These are phyloP conservation scores for Lodderomyces margitis DNA, from an alignment of 1,139 yeast species.

Conservation along the genomic window DNA sequence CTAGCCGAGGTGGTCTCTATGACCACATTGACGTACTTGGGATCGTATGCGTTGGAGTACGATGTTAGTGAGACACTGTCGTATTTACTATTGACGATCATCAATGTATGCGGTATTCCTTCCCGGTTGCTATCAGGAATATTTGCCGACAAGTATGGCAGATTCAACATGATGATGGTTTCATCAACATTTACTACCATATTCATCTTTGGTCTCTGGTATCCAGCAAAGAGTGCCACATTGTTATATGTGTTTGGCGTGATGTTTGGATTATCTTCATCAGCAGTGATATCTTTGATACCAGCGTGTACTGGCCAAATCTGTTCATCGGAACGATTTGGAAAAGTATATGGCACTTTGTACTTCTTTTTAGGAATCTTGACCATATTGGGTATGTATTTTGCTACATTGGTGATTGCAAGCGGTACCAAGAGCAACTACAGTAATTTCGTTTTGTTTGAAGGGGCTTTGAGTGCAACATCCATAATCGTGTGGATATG, in stretches of 20 bases:
- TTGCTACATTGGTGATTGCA: slow-evolving; percentile 28
- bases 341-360: slow-evolving; percentile 67
- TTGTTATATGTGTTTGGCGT: slow-evolving; percentile 26
- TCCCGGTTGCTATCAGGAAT: slow-evolving; percentile 49
- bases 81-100: slow-evolving; percentile 43
- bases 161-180: slow-evolving; percentile 51
- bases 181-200: slow-evolving; percentile 37
- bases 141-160: slow-evolving; percentile 48
- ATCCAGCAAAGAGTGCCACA: slow-evolving; percentile 31
- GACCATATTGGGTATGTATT: slow-evolving; percentile 41
- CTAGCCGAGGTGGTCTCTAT: slow-evolving; percentile 49
- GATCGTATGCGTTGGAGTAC: slow-evolving; percentile 48
- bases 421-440: slow-evolving; percentile 18
- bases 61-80: slow-evolving; percentile 42
- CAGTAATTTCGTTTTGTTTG: slow-evolving; percentile 26
- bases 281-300: slow-evolving; percentile 31
- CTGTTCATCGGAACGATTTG: slow-evolving; percentile 61
- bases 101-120: slow-evolving; percentile 47
- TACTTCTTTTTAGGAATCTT: slow-evolving; percentile 64
- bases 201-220: slow-evolving; percentile 45
- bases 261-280: slow-evolving; percentile 29
- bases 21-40: slow-evolving; percentile 50
- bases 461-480: slow-evolving; percentile 24
- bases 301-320: slow-evolving; percentile 58
- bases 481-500: slow-evolving; percentile 22